A percentile compares a stretch with the other conserved stretches of the same genome.
Evolutionary conservation across 2,329 filamentous ascomycete species (phyloP).

Genomic region (Venturia effusa): DNA sequence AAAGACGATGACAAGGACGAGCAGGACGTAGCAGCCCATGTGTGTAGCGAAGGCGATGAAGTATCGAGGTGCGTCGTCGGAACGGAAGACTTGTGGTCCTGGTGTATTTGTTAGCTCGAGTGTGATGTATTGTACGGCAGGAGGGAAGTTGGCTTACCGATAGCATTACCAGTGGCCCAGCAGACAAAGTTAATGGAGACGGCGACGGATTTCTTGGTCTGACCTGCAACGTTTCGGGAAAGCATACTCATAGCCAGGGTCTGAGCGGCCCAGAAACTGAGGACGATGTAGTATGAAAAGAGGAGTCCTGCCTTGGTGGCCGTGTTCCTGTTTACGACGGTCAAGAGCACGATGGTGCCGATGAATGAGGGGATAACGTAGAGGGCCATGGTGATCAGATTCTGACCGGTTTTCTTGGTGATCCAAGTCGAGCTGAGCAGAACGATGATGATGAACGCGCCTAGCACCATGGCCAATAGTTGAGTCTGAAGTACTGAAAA

Average conservation of each 20-base stretch:
- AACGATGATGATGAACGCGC: constrained; percentile 62
- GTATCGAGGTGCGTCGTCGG: constrained; percentile 51
- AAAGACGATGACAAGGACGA: constrained; percentile 46
- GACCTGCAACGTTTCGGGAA: constrained; percentile 58
- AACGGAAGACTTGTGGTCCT: constrained; percentile 55
- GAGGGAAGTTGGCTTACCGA: constrained; percentile 33
- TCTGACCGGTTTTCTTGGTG: constrained; percentile 59
- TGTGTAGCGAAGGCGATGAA: constrained; percentile 60
- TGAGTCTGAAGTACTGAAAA: constrained; percentile 59
- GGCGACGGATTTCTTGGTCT: constrained; percentile 61
- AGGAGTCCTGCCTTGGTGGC: constrained; percentile 55
- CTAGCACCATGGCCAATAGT: constrained; percentile 63
- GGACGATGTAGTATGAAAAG: constrained; percentile 64
- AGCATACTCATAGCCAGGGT: constrained; percentile 57
- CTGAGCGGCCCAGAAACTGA: constrained; percentile 68
- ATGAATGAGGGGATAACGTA: constrained; percentile 41
- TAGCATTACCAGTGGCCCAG: constrained; percentile 58
- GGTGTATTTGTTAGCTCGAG: neutral
- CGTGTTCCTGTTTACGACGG: constrained; percentile 46
- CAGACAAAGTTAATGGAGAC: constrained; percentile 60
- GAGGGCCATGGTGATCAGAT: constrained; percentile 50
- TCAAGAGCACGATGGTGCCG: constrained; percentile 64
- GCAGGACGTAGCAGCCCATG: constrained; percentile 54
- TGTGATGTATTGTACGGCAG: neutral
- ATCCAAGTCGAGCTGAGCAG: constrained; percentile 56